These are phyloP conservation scores for Nematocida sp. DNA, from an alignment of 371 early-diverging fungal species.

Conservation along the genomic window DNA sequence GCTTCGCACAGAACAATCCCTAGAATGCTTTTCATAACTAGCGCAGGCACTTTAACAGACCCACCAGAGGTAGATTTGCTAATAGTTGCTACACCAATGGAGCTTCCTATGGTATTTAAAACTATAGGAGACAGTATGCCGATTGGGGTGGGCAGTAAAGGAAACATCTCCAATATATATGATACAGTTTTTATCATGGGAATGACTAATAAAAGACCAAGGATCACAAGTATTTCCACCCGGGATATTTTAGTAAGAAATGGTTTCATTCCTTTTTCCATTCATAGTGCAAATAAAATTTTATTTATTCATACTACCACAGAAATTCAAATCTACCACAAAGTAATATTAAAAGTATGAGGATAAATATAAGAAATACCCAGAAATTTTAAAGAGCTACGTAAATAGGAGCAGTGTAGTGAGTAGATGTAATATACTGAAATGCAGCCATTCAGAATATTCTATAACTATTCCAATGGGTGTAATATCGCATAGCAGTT, in stretches of 20 bases:
- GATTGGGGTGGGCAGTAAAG: constrained; percentile 44
- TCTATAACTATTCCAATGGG: no score
- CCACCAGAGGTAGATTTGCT: constrained; percentile 67
- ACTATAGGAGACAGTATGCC: constrained; percentile 66
- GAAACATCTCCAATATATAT: background rate
- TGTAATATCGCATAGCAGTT: no score
- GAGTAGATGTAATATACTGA: no score
- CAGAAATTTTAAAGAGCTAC: no score
- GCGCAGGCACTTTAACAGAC: constrained; percentile 63
- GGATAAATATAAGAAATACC: no score
- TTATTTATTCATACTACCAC: background rate
- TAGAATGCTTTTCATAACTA: constrained; percentile 67
- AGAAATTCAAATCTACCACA: no score
- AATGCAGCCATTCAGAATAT: no score
- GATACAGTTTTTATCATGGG: constrained; percentile 1
- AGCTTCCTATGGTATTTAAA: constrained; percentile 65
- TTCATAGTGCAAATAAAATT: constrained; percentile 14
- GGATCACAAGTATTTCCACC: constrained; percentile 4
- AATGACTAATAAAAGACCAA: constrained; percentile 11
- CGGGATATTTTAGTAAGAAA: constrained; percentile 37
- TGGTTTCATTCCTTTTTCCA: background rate
- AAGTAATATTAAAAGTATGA: no score
- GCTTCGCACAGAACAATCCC: constrained; percentile 71
- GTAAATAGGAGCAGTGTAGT: no score
- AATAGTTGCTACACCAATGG: constrained; percentile 64